phyloP scores from a whole-genome alignment of 2,329 filamentous ascomycete species.

The Hysterium pulicare region DNA sequence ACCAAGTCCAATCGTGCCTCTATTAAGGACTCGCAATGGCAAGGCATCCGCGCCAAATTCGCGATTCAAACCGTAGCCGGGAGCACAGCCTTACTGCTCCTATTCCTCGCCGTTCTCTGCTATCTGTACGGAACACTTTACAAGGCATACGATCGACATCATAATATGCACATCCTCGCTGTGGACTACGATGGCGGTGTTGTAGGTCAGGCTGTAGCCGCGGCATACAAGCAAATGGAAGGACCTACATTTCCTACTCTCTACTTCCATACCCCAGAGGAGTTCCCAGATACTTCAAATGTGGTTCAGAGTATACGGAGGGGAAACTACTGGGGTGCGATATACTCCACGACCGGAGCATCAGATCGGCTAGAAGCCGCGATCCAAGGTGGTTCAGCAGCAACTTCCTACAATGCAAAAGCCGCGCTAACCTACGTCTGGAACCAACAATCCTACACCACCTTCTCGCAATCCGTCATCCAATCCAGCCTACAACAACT shows the following conservation, averaged over 20 bases:
- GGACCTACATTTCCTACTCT: constrained; percentile 19
- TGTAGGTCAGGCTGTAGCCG: constrained; percentile 16
- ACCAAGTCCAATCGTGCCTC: constrained; percentile 12
- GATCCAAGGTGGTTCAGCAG: constrained; percentile 30
- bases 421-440: constrained; percentile 42
- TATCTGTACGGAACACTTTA: constrained; percentile 25
- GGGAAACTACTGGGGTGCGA: constrained; percentile 27
- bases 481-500: constrained; percentile 31
- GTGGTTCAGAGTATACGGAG: constrained; percentile 22
- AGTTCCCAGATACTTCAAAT: constrained; percentile 17
- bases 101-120: constrained; percentile 20
- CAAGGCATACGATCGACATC: constrained; percentile 10
- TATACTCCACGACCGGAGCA: constrained; percentile 31
- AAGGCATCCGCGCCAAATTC: constrained; percentile 13
- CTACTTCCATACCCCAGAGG: constrained; percentile 9
- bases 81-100: constrained; percentile 17
- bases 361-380: constrained; percentile 37
- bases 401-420: constrained; percentile 33
- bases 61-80: constrained; percentile 12
- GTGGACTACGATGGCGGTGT: constrained; percentile 28
- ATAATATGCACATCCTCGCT: constrained; percentile 23
- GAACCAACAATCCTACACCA: constrained; percentile 46
- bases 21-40: constrained; percentile 13
- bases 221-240: constrained; percentile 19
- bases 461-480: constrained; percentile 36